These are phyloP conservation scores for Aspergillus pseudotamarii DNA, from an alignment of 2,329 filamentous ascomycete genomes.

Conservation along the genomic window DNA sequence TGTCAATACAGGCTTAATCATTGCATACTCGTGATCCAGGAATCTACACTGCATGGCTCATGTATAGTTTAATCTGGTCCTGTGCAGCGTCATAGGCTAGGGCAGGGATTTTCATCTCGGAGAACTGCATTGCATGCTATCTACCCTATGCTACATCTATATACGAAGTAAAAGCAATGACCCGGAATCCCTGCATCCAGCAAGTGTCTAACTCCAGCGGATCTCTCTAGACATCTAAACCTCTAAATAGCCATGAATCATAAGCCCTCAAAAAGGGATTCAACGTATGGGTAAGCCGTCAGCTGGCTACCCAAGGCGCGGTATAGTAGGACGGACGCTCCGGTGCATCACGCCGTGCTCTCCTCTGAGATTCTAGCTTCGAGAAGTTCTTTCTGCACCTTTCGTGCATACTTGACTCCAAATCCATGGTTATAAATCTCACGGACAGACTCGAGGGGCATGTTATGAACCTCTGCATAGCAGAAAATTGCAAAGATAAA, in stretches of 20 bases:
- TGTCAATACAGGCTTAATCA: not conserved
- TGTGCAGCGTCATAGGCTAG: not conserved
- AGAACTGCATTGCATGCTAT: not conserved
- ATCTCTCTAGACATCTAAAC: not conserved
- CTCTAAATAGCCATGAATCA: not conserved
- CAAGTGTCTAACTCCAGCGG: not conserved
- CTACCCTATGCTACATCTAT: not conserved
- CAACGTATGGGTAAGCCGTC: not conserved
- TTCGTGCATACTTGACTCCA: slow-evolving; percentile 46
- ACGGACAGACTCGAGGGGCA: slow-evolving; percentile 58
- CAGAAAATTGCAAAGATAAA: slow-evolving; percentile 48
- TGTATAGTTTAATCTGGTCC: not conserved
- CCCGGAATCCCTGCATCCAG: not conserved
- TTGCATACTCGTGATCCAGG: not conserved
- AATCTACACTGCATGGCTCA: not conserved
- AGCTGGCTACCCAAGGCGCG: not conserved
- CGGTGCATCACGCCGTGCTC: not conserved
- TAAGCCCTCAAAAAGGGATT: not conserved
- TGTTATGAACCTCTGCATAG: slow-evolving; percentile 59
- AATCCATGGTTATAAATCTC: slow-evolving; percentile 55
- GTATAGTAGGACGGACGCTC: not conserved
- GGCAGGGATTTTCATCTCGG: not conserved
- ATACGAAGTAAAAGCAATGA: not conserved
- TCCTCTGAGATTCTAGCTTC: not conserved
- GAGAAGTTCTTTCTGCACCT: slow-evolving; percentile 41